phyloP scores from a whole-genome alignment of 306 rosid species.

The Geum urbanum region DNA sequence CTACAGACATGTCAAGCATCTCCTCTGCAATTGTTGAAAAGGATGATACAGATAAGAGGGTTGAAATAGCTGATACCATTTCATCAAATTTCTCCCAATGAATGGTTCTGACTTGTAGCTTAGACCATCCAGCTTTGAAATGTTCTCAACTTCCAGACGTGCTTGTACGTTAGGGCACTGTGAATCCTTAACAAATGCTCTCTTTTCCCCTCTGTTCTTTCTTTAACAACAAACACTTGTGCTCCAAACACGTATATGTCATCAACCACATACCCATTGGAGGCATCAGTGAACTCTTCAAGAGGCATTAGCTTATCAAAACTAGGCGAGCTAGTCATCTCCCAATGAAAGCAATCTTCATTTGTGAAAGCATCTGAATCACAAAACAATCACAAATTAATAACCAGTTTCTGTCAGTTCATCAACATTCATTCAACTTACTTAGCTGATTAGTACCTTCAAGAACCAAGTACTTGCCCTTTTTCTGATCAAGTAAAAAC shows the following conservation, averaged over 20 bases:
- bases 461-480: neutral
- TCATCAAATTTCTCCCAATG: neutral
- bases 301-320: neutral
- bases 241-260: neutral
- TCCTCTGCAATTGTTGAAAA: neutral
- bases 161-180: neutral
- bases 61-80: neutral
- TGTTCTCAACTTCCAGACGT: neutral
- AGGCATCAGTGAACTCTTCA: neutral
- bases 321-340: neutral
- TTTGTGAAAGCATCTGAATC: neutral
- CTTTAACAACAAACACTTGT: neutral
- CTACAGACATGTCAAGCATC: neutral
- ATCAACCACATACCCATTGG: neutral
- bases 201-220: neutral
- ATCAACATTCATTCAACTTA: neutral
- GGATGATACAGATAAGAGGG: neutral
- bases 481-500: constrained; percentile 7
- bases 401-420: neutral
- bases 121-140: neutral
- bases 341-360: neutral
- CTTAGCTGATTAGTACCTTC: neutral
- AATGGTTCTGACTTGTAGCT: neutral
- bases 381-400: neutral
- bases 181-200: neutral